These are phyloP conservation scores for Flueggea neowawraea DNA, from an alignment of 441 rosid species.

Conservation along the genomic window DNA sequence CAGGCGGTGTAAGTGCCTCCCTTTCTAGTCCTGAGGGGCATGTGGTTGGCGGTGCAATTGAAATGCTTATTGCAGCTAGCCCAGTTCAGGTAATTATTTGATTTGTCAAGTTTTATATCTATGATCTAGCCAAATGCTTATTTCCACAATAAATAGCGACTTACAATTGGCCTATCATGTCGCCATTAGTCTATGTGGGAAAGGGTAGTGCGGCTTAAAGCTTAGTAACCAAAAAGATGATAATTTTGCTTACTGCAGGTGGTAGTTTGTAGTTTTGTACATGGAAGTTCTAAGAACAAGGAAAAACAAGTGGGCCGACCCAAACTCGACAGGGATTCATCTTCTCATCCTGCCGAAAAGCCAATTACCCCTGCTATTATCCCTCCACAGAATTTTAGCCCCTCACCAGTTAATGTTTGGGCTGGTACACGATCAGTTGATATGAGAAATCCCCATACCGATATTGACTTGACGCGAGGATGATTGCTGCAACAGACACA, in stretches of 20 bases:
- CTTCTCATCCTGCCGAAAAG: conserved; percentile 34
- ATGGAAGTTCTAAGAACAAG: conserved; percentile 63
- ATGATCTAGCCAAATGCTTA: too few relatives aligned
- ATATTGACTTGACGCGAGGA: conserved; percentile 88
- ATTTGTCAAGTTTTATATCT: too few relatives aligned
- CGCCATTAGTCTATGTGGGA: too few relatives aligned
- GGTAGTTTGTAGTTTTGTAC: conserved; percentile 87
- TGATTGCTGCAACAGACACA: conserved; percentile 60
- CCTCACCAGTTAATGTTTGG: conserved; percentile 56
- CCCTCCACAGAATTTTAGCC: conserved; percentile 41
- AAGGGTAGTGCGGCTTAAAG: background rate
- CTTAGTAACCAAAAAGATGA: background rate
- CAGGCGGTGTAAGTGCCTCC: conserved; percentile 92
- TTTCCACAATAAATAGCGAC: too few relatives aligned
- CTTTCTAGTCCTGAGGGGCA: conserved; percentile 93
- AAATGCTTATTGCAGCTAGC: conserved; percentile 74
- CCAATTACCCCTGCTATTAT: conserved; percentile 18
- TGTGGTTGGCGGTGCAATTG: conserved; percentile 91
- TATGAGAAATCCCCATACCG: conserved; percentile 68
- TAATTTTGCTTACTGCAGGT: conserved; percentile 47
- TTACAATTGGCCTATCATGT: too few relatives aligned
- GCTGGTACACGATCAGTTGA: conserved; percentile 54
- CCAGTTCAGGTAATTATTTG: conserved; percentile 66
- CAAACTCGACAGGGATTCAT: conserved; percentile 36
- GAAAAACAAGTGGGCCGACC: conserved; percentile 47